Base-by-base conservation (phyloP, 805 yeast species). In the Blastobotrys muscicola region DNA sequence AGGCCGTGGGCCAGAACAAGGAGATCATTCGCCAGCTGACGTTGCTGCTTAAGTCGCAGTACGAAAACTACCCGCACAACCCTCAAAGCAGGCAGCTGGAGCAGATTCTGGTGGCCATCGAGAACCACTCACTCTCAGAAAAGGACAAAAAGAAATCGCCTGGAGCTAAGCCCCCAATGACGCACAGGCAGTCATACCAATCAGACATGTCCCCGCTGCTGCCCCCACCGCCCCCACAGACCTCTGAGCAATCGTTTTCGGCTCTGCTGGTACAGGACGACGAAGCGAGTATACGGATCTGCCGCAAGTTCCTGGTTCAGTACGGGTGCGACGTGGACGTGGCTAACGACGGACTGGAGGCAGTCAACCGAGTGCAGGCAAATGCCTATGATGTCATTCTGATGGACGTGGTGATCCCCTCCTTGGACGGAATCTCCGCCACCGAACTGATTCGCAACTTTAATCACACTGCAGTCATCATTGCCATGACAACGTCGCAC, bases 271-370 rank as follows among this genome's bases (percentile, higher is more conserved):
- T 78, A 3, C 81, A 76, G 50, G 82, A 78, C 45, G 75, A 72
- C 42, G 62, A 68, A 29, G 65, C 71, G 33, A 83, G 95, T 53
- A 82, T 86, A 42, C 85, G 82, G 50, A 68, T 90, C 8, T 85
- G 96, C 53, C 71, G 84, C 8, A 84, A 85, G 59, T 85, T 92
- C 56, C 62, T 92, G 45, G 75, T 77, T 57, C 84, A 85, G 56
- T 86, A 84, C 59, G 97, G 97, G 0, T 89, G 96, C 60, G 79
- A 86, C 10, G 95, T 90, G 3, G 90, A 92, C 38, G 85, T 87
- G 13, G 97, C 85, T 0, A 82, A 86, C 4, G 97, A 90, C 65
- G 99, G 98, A 0, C 65, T 90, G 8, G 80, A 85, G 31, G 96
- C 96, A 2, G 86, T 92, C 36, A 74, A 78, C 30, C 81, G 53